Evolutionary conservation across 106 monocot species (phyloP), one percentile per base, ranked within the genome.

Genomic region (Hemerocallis citrina): DNA sequence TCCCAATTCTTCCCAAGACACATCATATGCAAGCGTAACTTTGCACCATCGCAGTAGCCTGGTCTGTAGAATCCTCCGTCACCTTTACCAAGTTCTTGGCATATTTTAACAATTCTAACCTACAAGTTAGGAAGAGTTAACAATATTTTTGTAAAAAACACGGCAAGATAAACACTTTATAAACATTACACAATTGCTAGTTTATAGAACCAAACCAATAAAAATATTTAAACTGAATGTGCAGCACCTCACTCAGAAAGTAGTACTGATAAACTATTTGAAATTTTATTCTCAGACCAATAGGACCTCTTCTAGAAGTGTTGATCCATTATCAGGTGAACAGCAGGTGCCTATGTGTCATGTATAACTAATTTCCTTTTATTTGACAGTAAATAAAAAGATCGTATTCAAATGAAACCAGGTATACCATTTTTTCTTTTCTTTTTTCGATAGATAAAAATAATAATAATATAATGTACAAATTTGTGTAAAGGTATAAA

Each of bases 1-100:
- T 89, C 75, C 84, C 89, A 89, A 57, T 89, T 81, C 48, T 73
- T 81, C n/a, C 89, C 89, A 23, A 89, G 74, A 55, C 89, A 82
- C 88, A 89, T 89, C 84, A 89, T 89, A 12, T 60, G 62, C 54
- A 89, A 28, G 60, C 70, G 52, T 59, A 85, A 51, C 40, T 81
- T 89, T 23, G 81, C 75, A 58, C 80, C 81, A 56, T 85, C 65
- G 9, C 33, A 36, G 52, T 85, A 84, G 51, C 77, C 75, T 19
- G 89, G 89, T 49, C 17, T 74, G 49, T 84, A 89, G 57, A 89
- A 89, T 28, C 89, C 81, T 25, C 89, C 89, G 0, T 19, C 0
- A 31, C 81, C 78, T 38, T 64, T 14, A 67, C 89, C 89, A 48
- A 89, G 70, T 7, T 80, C 51, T 37, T 42, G 72, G 22, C 84